These are phyloP conservation scores for Smallanthus sonchifolius DNA, from an alignment of 129 eudicot genomes.

Conservation along the genomic window DNA sequence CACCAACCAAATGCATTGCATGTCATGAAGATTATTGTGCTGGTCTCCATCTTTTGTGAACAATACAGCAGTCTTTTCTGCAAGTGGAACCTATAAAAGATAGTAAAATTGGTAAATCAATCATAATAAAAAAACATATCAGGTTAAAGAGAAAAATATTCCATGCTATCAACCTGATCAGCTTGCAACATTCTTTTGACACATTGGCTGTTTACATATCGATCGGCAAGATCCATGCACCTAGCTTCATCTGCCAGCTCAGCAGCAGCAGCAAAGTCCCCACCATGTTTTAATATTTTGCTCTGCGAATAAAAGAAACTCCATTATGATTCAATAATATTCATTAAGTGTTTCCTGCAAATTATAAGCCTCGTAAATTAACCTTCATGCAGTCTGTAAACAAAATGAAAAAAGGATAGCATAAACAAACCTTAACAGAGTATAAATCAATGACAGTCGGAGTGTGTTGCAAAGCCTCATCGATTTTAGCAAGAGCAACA, in stretches of 20 bases:
- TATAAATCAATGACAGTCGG: constrained; percentile 95
- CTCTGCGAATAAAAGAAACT: constrained; percentile 44
- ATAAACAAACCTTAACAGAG: constrained; percentile 63
- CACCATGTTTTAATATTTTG: constrained; percentile 90
- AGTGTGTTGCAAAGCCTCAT: constrained; percentile 84
- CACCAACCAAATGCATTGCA: constrained; percentile 99
- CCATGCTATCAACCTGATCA: constrained; percentile 82
- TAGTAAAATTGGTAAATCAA: neutral
- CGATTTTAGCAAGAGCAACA: constrained; percentile 70
- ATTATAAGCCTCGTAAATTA: neutral
- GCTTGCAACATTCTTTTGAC: constrained; percentile 99
- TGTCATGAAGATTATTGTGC: constrained; percentile 91
- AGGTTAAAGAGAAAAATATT: constrained; percentile 18
- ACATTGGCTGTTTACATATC: constrained; percentile 88
- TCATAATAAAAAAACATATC: neutral
- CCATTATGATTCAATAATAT: neutral
- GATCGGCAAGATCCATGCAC: constrained; percentile 99
- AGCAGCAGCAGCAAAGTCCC: constrained; percentile 89
- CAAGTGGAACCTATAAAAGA: constrained; percentile 61
- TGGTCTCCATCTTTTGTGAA: constrained; percentile 99
- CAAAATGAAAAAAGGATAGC: neutral
- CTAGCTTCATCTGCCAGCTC: constrained; percentile 98
- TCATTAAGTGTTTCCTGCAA: neutral
- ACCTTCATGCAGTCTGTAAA: neutral
- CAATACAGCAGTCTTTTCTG: constrained; percentile 92